Conservation (phyloP, 805 yeast species). For the Cyberlindnera petersonii region DNA sequence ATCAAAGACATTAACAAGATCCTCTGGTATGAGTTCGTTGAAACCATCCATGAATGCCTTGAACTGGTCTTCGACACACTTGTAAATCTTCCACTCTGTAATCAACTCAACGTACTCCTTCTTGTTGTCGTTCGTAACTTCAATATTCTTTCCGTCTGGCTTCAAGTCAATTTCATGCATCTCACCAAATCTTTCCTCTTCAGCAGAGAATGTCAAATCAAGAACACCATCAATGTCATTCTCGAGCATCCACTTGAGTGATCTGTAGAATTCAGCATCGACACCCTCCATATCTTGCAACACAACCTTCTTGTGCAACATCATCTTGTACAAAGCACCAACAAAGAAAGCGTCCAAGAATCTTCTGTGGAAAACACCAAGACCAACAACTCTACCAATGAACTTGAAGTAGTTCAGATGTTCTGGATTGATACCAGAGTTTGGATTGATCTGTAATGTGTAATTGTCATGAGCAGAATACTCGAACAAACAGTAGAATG, state of each 20-base stretch:
- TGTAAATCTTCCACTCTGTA: constrained; percentile 93
- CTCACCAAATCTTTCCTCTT: constrained; percentile 95
- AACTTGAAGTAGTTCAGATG: constrained; percentile 97
- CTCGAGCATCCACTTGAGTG: constrained; percentile 92
- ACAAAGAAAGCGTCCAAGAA: constrained; percentile 97
- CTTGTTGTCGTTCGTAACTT: constrained; percentile 92
- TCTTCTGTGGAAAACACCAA: constrained; percentile 97
- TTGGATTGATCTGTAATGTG: constrained; percentile 96
- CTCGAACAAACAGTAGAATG: constrained; percentile 94
- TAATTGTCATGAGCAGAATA: constrained; percentile 98
- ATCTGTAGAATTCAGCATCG: constrained; percentile 93
- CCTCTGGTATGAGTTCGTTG: constrained; percentile 96
- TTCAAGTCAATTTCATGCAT: constrained; percentile 85
- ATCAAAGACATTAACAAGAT: constrained; percentile 91
- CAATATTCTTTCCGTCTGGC: constrained; percentile 81
- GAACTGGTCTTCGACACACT: constrained; percentile 92
- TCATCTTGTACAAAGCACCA: constrained; percentile 97
- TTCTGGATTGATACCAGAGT: constrained; percentile 95
- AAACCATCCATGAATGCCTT: constrained; percentile 96
- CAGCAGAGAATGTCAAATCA: constrained; percentile 83
- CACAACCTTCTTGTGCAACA: constrained; percentile 90
- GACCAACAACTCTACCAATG: constrained; percentile 96
- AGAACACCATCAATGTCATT: constrained; percentile 87
- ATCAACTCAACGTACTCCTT: constrained; percentile 92
- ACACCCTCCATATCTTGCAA: constrained; percentile 98